phyloP scores from a whole-genome alignment of 78 protist species.

The Dictyostelium discoideum region dicty_2.7 NC_007089.4:3772501-3773000 shows the following conservation, averaged over 20 bases:
- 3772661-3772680: slow-evolving; percentile 25
- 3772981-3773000: not conserved
- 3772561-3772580: slow-evolving; percentile 31
- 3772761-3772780: not conserved
- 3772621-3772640: slow-evolving; percentile 13
- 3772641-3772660: not conserved
- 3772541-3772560: slow-evolving; percentile 33
- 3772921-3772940: not conserved
- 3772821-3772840: not conserved
- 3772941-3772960: slow-evolving; percentile 72
- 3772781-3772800: slow-evolving; percentile 22
- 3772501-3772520: not conserved
- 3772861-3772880: slow-evolving; percentile 46
- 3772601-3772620: slow-evolving; percentile 6
- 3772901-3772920: slow-evolving; percentile 55
- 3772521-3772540: slow-evolving; percentile 12
- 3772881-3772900: slow-evolving; percentile 7
- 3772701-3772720: not conserved
- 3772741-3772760: too few species aligned
- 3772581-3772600: slow-evolving; percentile 55
- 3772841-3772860: not conserved
- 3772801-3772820: slow-evolving; percentile 61
- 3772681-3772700: not conserved
- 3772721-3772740: not conserved
- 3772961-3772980: slow-evolving; percentile 6